Conservation (phyloP, 768 basidiomycete genomes). For the Podaxis carcinomalis region DNA sequence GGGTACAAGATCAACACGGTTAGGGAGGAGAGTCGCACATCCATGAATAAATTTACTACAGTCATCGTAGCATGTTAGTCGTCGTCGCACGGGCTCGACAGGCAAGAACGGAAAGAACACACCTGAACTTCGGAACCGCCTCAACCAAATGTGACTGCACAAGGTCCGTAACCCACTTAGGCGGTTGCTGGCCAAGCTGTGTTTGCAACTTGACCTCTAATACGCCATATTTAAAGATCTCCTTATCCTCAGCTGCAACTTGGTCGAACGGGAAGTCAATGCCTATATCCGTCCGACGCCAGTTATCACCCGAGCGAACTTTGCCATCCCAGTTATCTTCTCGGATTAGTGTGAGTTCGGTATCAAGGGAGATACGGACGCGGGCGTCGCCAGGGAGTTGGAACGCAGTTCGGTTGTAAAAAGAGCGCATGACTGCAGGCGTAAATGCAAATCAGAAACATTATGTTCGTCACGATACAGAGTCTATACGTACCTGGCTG, state of each 20-base stretch:
- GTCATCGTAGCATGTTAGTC: too few relatives aligned
- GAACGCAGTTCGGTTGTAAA: constrained; percentile 99
- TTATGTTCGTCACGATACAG: neutral
- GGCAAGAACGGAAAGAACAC: constrained; percentile 11
- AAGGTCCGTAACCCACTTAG: constrained; percentile 94
- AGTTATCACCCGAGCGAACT: constrained; percentile 78
- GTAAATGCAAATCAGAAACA: neutral
- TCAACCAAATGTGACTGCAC: constrained; percentile 94
- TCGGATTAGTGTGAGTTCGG: constrained; percentile 88
- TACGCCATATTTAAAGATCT: constrained; percentile 95
- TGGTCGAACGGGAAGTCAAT: constrained; percentile 90
- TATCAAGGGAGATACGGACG: constrained; percentile 97
- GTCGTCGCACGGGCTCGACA: too few relatives aligned
- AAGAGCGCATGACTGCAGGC: constrained; percentile 82
- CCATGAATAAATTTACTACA: constrained; percentile 92
- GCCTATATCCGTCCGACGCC: constrained; percentile 91
- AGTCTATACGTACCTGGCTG: constrained; percentile 58
- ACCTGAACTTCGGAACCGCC: constrained; percentile 97
- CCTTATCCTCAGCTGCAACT: constrained; percentile 72
- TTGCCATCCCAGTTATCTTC: constrained; percentile 96
- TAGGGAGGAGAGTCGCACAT: constrained; percentile 87
- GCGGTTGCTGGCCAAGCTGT: constrained; percentile 92
- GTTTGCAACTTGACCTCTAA: constrained; percentile 98
- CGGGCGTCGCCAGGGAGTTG: constrained; percentile 98
- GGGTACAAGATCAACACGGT: constrained; percentile 92